Base-by-base conservation (phyloP, 495 filamentous ascomycete genomes). In the Neurospora sp. region DNA sequence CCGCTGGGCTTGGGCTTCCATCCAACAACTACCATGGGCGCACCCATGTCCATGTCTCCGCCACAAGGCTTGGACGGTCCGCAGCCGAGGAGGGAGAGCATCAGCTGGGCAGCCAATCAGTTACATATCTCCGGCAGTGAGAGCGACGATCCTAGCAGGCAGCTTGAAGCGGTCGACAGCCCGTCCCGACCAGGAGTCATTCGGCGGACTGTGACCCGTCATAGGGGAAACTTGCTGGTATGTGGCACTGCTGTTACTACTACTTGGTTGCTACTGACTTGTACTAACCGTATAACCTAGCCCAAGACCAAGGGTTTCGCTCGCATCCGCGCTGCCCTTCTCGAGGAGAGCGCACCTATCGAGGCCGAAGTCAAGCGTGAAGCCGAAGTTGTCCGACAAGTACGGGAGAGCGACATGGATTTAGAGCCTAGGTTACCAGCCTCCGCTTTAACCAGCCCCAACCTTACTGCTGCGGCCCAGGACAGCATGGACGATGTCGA, bases 271-370 rank as follows among this genome's bases (percentile, higher is more conserved):
- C 59, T 70, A 59, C 54, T 72, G 31, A 27, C 39, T 23, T 23
- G 71, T 70, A n/a, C 73, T 73, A 39, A 77, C 70, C 37, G 46
- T 54, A 48, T 14, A 9, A 66, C 71, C 48, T 66, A 86, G 92
- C 96, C 96, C 18, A 99, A 99, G 84, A 93, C 94, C 0, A 97
- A 97, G 83, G 92, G 89, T 0, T 98, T 98, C 81, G 93, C 94
- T 3, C 91, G 96, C 4, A 96, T 99, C 76, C 89, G 92, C 69
- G 96, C 96, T 11, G 93, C 93, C 8, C 87, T 99, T 1, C 85
- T 90, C 70, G 96, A 98, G 81, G 96, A 99, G 82, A 88, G 87
- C 44, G 88, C 93, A 0, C 96, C 96, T 0, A 81, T 97, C 38
- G 96, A 98, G 75, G 90, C 90, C 54, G 96, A 99, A 80, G 88